Base-by-base conservation (phyloP, 768 basidiomycete genomes). In the Russula olivacea region DNA sequence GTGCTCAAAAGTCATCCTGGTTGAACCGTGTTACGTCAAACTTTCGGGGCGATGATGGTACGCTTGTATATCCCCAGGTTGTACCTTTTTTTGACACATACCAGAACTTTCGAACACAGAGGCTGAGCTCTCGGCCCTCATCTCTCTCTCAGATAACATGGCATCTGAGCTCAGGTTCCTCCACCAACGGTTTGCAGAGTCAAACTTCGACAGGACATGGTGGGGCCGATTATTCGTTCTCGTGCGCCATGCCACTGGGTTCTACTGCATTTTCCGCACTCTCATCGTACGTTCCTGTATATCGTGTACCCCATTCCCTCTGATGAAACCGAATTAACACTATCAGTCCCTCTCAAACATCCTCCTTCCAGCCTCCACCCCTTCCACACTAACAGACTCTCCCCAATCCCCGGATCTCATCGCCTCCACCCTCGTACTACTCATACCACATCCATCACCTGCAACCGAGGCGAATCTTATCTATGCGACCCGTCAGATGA, bases 401-500 rank as follows among this genome's bases (percentile, higher is more conserved):
- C 74, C 71, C 3, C 72, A 74, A n/a, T 76, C 75, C 57, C 72
- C 78, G 1, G 80, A 82, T 71, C 58, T 76, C 48, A 72, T 82
- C 49, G 78, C 80, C 14, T 74, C 77, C 40, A 61, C 74, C 34
- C 72, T 81, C 56, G 75, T 79, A 40, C 73, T 76, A 56, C 45
- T 78, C 48, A 57, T 81, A 23, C 66, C 74, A 4, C 61, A 67
- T 6, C 62, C 65, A 9, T 58, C 65, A 2, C 57, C 61, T 8
- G 41, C 54, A 1, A 50, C 54, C 19, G 36, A 61, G 47, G 74
- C 77, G 38, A 73, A 76, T 21, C 68, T 80, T 3, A 74, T 75
- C 11, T 74, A 76, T n/a, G 64, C 81, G 55, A 80, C 81, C 17
- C 76, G 80, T 23, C 83, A 84, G 66, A 76, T 81, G 30, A 89